Conservation (phyloP, 139 green algal species). For the Pedinophyceae sp. region DNA sequence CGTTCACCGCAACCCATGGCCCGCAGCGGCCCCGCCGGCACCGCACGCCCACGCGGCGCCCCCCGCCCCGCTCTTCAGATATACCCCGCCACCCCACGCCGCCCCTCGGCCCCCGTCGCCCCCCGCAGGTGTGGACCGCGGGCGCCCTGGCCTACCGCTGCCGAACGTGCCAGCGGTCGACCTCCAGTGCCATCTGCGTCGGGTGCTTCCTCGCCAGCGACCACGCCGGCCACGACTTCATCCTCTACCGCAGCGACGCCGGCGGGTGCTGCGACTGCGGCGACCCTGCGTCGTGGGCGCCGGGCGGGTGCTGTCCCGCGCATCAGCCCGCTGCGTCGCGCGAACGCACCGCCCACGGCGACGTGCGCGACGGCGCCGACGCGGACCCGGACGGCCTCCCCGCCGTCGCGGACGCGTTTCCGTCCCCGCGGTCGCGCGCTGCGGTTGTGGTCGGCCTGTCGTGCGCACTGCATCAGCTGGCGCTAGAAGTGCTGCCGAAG, state of each 20-base stretch:
- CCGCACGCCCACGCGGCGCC: too few relatives aligned
- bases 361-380: neutral
- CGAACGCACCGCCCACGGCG: neutral
- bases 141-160: too few relatives aligned
- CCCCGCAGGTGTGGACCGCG: too few relatives aligned
- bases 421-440: neutral
- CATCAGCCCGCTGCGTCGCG: neutral
- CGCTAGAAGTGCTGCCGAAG: too few relatives aligned
- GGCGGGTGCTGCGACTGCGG: slow-evolving; percentile 63
- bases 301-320: slow-evolving; percentile 3
- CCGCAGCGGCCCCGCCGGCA: too few relatives aligned
- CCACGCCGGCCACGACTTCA: slow-evolving; percentile 44
- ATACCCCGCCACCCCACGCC: too few relatives aligned
- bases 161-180: slow-evolving; percentile 32
- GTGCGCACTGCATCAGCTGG: neutral
- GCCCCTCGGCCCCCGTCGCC: too few relatives aligned
- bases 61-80: too few relatives aligned
- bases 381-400: neutral
- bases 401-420: neutral
- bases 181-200: slow-evolving; percentile 31
- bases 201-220: slow-evolving; percentile 34
- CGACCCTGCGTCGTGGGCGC: slow-evolving; percentile 32
- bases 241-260: slow-evolving; percentile 28
- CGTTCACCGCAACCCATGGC: too few relatives aligned
- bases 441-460: neutral